Percentiles rank a stretch among this genome's conserved stretches.
Conservation (phyloP, 768 basidiomycete species). For the Lactarius indigo region DNA sequence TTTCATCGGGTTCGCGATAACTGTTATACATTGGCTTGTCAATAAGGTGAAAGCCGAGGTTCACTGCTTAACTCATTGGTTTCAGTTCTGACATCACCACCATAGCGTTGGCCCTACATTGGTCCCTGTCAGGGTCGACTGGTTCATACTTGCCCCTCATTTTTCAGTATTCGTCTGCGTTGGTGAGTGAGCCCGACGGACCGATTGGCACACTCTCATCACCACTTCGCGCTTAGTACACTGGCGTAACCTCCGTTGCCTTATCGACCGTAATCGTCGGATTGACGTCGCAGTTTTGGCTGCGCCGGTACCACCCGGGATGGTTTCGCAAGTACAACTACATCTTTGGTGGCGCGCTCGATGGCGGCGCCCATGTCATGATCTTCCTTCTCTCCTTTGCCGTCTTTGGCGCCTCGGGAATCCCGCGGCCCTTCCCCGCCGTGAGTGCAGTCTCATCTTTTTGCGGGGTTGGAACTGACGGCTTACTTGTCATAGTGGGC, state of each 20-base stretch:
- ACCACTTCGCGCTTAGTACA: conserved; percentile 29
- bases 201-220: conserved; percentile 12
- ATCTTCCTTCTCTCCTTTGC: conserved; percentile 62
- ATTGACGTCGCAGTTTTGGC: conserved; percentile 49
- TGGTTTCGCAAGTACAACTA: conserved; percentile 72
- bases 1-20: conserved; percentile 51
- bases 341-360: conserved; percentile 61
- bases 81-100: conserved; percentile 4
- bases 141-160: conserved; percentile 55
- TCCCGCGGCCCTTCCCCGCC: conserved; percentile 46
- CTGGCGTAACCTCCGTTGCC: conserved; percentile 53
- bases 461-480: background rate
- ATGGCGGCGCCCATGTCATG: conserved; percentile 65
- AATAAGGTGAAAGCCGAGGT: conserved; percentile 37
- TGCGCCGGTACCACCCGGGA: conserved; percentile 27
- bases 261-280: conserved; percentile 47
- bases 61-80: background rate
- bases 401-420: conserved; percentile 57
- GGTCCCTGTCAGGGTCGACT: conserved; percentile 48
- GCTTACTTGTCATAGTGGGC: conserved; percentile 37
- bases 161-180: conserved; percentile 42
- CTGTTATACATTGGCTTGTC: conserved; percentile 52
- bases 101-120: conserved; percentile 52
- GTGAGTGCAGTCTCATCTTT: background rate
- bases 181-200: conserved; percentile 28